Percentiles rank a stretch among this genome's conserved stretches.
These are phyloP conservation scores for Scedosporium apiospermum DNA, from an alignment of 2,329 filamentous ascomycete species.

Conservation along the genomic window DNA sequence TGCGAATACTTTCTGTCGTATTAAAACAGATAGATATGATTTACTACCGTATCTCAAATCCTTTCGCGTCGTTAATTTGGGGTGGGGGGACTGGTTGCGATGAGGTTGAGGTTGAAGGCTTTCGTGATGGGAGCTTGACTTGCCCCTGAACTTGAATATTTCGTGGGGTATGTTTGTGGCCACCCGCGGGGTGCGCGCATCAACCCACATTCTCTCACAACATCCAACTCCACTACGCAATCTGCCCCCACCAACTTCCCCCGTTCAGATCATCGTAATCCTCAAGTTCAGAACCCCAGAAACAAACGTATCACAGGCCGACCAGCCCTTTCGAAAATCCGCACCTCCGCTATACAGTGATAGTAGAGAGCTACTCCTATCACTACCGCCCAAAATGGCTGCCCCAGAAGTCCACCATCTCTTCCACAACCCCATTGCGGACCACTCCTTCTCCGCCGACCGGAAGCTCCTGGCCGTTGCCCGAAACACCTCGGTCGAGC, in stretches of 20 bases:
- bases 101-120: slow-evolving; percentile 6
- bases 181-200: slow-evolving; percentile 2
- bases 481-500: slow-evolving; percentile 80
- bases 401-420: slow-evolving; percentile 89
- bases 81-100: not conserved
- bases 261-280: slow-evolving; percentile 7
- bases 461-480: slow-evolving; percentile 81
- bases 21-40: no score
- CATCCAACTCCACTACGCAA: slow-evolving; percentile 8
- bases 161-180: slow-evolving; percentile 3
- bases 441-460: slow-evolving; percentile 97
- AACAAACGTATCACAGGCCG: not conserved
- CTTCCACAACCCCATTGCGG: slow-evolving; percentile 91
- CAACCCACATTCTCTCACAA: slow-evolving; percentile 7
- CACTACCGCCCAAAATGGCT: slow-evolving; percentile 53
- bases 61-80: not conserved
- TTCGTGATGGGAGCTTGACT: not conserved
- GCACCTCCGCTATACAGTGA: slow-evolving; percentile 30
- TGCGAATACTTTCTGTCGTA: not conserved
- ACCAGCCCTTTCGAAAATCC: not conserved
- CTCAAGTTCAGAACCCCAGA: not conserved
- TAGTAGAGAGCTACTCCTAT: slow-evolving; percentile 87
- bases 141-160: slow-evolving; percentile 1
- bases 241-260: slow-evolving; percentile 11
- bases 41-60: not conserved